Conservation (phyloP, 176 grass and related monocot species). For the Aegilops sharonensis region DNA sequence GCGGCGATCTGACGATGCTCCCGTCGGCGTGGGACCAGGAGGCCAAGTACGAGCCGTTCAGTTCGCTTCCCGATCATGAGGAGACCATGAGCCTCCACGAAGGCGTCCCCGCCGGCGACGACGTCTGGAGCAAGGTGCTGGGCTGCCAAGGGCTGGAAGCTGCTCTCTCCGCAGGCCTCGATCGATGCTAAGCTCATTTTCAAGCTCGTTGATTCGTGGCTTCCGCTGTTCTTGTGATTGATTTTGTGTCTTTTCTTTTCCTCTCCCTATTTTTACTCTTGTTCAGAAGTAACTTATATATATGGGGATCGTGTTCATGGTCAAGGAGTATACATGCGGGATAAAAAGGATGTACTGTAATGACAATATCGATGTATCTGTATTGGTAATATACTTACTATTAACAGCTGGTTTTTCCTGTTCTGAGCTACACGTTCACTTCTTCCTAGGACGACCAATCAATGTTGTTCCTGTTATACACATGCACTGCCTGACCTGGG, state of each 20-base stretch:
- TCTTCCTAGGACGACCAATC: background rate
- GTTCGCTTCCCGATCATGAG: slow-evolving; percentile 25
- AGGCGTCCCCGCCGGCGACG: background rate
- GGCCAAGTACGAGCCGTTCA: slow-evolving; percentile 44
- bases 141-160: slow-evolving; percentile 52
- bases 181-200: background rate
- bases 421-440: background rate
- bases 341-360: slow-evolving; percentile 26
- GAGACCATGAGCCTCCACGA: slow-evolving; percentile 28
- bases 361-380: background rate
- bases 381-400: background rate
- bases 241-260: background rate
- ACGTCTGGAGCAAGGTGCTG: slow-evolving; percentile 41
- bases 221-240: background rate
- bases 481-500: background rate
- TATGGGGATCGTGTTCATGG: slow-evolving; percentile 7
- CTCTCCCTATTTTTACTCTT: slow-evolving; percentile 3
- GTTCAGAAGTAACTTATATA: slow-evolving; percentile 42
- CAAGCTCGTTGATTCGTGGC: background rate
- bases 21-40: slow-evolving; percentile 26
- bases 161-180: slow-evolving; percentile 38
- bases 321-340: slow-evolving; percentile 13
- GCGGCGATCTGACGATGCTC: slow-evolving; percentile 17
- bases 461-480: background rate
- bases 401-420: background rate